Base-by-base conservation (phyloP, 768 basidiomycete species). In the Lactarius sp. region DNA sequence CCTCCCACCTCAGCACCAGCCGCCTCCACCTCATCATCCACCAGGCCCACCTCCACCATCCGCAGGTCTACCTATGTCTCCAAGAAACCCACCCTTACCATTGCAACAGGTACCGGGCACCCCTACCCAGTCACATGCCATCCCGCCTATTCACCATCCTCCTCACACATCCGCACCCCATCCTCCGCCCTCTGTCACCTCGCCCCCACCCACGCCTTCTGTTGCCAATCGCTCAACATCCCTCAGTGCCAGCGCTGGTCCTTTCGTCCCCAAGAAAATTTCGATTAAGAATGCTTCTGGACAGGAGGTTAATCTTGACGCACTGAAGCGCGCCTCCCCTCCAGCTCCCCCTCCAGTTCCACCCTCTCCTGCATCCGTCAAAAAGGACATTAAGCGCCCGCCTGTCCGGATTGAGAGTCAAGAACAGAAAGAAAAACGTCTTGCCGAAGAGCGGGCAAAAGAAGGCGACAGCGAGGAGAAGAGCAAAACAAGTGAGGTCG, bases 151-250 rank as follows among this genome's bases (percentile, higher is more conserved):
- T 6, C 67, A 70, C 7, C 81, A 83, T 68, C 75, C 78, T 13
- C 75, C 78, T 18, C 81, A 79, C 67, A 77, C 80, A 16, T 80
- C 84, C 55, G 78, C 77, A 52, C 52, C 62, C n/a, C 75, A 78
- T 37, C 74, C 76, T 31, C 77, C 86, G 8, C 78, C 76, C 57
- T 80, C 76, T 64, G 75, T 87, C 12, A 81, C 86, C 0, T 86
- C 87, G 4, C 85, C 88, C 2, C 85, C 85, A 27, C 81, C 87
- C 2, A 88, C 90, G 6, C 89, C 86, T 2, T 81, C 84, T 1
- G 77, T 85, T 34, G 60, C 79, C 73, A 66, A 79, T 41, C 69
- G 67, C 20, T 49, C 61, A 7, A 63, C 59, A 3, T 58, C 81
- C 13, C 78, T 91, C 54, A 90, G 85, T 70, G 81, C 83, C 4